These are phyloP conservation scores for Myochromella boudieri DNA, from an alignment of 768 basidiomycete genomes.

Conservation along the genomic window DNA sequence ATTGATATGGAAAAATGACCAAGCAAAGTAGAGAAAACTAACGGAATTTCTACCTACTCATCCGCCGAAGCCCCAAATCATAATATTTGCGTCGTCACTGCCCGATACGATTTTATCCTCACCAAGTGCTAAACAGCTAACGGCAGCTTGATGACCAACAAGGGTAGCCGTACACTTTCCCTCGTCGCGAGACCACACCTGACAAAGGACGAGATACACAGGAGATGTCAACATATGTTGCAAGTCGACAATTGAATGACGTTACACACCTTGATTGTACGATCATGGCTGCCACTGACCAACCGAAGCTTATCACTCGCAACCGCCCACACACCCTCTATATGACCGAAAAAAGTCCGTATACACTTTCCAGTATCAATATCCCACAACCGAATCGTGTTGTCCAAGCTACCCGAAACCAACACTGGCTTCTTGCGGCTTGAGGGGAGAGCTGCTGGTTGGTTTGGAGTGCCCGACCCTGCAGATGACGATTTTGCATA, in stretches of 20 bases:
- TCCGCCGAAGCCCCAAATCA: conserved; percentile 75
- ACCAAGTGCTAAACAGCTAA: conserved; percentile 84
- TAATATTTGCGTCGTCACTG: conserved; percentile 87
- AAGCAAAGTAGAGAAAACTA: too few species aligned
- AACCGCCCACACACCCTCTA: conserved; percentile 97
- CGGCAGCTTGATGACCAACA: conserved; percentile 92
- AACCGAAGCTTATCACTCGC: conserved; percentile 89
- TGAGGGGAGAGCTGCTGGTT: conserved; percentile 4
- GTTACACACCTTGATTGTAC: conserved; percentile 86
- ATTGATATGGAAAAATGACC: too few species aligned
- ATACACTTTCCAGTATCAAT: conserved; percentile 78
- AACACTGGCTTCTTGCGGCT: conserved; percentile 65
- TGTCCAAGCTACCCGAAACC: conserved; percentile 89
- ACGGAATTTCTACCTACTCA: too few species aligned
- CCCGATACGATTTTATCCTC: conserved; percentile 98
- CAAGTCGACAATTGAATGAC: not conserved
- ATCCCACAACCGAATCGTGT: conserved; percentile 96
- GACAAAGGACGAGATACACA: conserved; percentile 4
- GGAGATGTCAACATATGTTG: not conserved
- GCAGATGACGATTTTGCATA: not conserved
- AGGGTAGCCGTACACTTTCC: conserved; percentile 86
- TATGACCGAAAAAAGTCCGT: conserved; percentile 92
- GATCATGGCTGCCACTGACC: conserved; percentile 92
- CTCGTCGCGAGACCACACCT: conserved; percentile 95
- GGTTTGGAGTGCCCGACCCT: not conserved